Evolutionary conservation across 179 eudicot genomes (phyloP).

Genomic region (Corrigiola litoralis): DNA sequence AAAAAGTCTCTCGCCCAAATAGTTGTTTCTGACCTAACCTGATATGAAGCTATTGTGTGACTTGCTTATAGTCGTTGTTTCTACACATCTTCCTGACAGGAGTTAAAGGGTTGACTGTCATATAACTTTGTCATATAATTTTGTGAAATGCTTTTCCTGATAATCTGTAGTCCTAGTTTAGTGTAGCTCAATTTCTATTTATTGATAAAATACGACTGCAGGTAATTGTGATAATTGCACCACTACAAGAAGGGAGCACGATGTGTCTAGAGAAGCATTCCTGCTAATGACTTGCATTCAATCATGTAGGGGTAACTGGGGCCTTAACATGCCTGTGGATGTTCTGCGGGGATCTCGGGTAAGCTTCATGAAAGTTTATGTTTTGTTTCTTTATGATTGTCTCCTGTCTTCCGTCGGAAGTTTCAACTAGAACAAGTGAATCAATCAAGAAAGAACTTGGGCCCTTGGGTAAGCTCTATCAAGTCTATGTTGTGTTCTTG

Average conservation of each 20-base stretch:
- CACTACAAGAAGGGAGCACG: conserved; percentile 50
- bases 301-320: conserved; percentile 75
- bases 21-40: too few relatives aligned
- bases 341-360: conserved; percentile 95
- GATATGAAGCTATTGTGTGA: too few relatives aligned
- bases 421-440: neutral
- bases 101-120: too few relatives aligned
- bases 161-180: neutral
- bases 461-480: neutral
- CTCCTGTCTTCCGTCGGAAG: neutral
- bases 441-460: neutral
- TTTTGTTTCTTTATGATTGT: neutral
- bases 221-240: conserved; percentile 89
- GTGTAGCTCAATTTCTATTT: neutral
- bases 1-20: too few relatives aligned
- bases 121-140: too few relatives aligned
- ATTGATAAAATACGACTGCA: conserved; percentile 26
- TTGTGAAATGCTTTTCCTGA: neutral
- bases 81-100: too few relatives aligned
- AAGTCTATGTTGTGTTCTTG: neutral
- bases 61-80: too few relatives aligned
- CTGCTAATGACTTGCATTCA: conserved; percentile 66
- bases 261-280: conserved; percentile 78
- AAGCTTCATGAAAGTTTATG: conserved; percentile 26
- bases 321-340: conserved; percentile 75